These are phyloP conservation scores for Bipolaris sorokiniana DNA, from an alignment of 2,329 filamentous ascomycete species.

Conservation along the genomic window DNA sequence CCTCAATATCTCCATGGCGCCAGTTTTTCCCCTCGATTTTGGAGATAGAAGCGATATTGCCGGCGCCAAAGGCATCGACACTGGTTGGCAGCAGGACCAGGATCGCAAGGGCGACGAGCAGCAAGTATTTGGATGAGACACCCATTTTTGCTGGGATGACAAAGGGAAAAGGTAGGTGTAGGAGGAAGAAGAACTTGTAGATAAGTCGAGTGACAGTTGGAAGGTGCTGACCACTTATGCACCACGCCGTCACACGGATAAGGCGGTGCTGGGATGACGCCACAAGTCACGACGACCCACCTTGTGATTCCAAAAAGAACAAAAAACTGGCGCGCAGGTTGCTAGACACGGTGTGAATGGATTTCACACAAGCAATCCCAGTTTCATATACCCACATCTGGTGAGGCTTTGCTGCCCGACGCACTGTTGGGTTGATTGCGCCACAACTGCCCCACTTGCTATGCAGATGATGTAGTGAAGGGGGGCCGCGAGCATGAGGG, in stretches of 20 bases:
- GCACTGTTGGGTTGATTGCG: slow-evolving; percentile 11
- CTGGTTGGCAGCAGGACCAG: slow-evolving; percentile 47
- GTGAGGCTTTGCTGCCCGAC: slow-evolving; percentile 13
- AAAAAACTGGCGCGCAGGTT: background rate
- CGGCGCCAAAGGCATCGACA: slow-evolving; percentile 55
- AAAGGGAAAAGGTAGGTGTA: background rate
- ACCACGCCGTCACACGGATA: slow-evolving; percentile 18
- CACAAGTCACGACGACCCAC: slow-evolving; percentile 10
- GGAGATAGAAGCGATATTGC: slow-evolving; percentile 52
- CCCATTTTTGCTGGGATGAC: slow-evolving; percentile 33
- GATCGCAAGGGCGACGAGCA: slow-evolving; percentile 46
- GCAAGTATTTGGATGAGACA: slow-evolving; percentile 40
- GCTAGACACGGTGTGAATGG: background rate
- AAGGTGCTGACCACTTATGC: slow-evolving; percentile 7
- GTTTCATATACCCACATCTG: background rate
- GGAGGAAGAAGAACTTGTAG: background rate
- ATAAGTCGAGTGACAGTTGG: slow-evolving; percentile 6
- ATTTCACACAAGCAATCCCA: background rate
- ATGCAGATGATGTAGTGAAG: slow-evolving; percentile 2
- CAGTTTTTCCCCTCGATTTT: slow-evolving; percentile 57
- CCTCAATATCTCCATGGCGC: slow-evolving; percentile 61
- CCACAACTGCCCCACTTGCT: slow-evolving; percentile 17
- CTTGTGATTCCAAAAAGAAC: background rate
- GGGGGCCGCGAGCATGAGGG: background rate
- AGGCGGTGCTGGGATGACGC: slow-evolving; percentile 19